Percentiles rank a stretch among this genome's conserved stretches.
Conservation (phyloP, 768 basidiomycete species). For the Naganishia randhawae region DNA sequence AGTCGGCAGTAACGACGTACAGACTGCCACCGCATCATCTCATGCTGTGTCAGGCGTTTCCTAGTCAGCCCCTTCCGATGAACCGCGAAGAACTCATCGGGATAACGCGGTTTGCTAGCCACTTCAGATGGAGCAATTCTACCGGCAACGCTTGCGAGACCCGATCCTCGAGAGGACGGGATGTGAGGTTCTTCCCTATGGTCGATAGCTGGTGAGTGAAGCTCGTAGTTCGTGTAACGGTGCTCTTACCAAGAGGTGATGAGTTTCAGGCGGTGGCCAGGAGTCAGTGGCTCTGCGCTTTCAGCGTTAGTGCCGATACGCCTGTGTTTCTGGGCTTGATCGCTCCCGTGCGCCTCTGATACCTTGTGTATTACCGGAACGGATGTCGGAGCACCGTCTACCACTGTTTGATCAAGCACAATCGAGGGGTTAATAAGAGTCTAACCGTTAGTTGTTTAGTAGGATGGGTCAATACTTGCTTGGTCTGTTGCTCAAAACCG, state of each 20-base stretch:
- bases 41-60: conserved; percentile 67
- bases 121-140: not conserved
- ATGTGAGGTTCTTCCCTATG: not conserved
- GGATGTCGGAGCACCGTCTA: not conserved
- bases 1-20: conserved; percentile 49
- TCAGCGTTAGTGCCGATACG: not conserved
- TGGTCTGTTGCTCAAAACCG: not conserved
- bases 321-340: not conserved
- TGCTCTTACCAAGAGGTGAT: not conserved
- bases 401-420: not conserved
- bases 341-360: not conserved
- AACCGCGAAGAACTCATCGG: conserved; percentile 69
- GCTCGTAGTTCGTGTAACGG: not conserved
- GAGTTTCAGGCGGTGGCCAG: not conserved
- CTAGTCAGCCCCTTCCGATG: conserved; percentile 77
- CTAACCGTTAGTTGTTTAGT: too few species aligned
- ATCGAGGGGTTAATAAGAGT: too few species aligned
- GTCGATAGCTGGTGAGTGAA: not conserved
- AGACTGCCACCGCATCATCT: conserved; percentile 92
- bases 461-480: too few species aligned
- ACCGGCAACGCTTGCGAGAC: not conserved
- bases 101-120: conserved; percentile 1
- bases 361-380: not conserved
- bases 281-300: not conserved
- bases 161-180: not conserved